Base-by-base conservation (phyloP, 257 asterid genomes). In the Rubia yunnanensis region DNA sequence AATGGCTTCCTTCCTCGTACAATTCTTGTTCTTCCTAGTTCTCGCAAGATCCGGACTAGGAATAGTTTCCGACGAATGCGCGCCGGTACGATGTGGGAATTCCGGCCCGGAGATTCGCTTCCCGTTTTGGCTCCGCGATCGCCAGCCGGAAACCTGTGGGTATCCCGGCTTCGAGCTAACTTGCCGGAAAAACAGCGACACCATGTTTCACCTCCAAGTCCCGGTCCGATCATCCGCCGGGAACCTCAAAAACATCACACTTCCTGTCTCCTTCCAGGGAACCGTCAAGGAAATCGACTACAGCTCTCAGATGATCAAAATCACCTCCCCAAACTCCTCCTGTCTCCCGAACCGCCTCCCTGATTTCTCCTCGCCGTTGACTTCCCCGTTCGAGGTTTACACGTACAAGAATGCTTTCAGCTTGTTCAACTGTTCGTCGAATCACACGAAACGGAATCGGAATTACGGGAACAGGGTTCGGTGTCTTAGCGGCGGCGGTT, bases 91-190 rank as follows among this genome's bases (percentile, higher is more conserved):
- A 59, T 89, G 96, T 70, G 60, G 70, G 44, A 54, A 41, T 4
- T 66, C 74, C 0, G 90, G 87, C 55, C 92, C 89, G 11, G 58
- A 46, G 0, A 69, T 89, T 71, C 85, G 91, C 61, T 89, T 84
- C 75, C 96, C 95, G 10, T 89, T 86, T 80, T 72, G 79, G 58
- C 69, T 84, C 2, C 72, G 38, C 5, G 87, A 72, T 75, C 82
- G 65, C 20, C 95, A 87, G 54, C 78, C 82, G 30, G 70, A 55
- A 4, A 70, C 41, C 67, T 76, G 95, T 70, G 85, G 92, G 66
- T 83, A 76, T 32, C 85, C 88, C 5, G 89, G 86, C 20, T 85
- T 85, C 36, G 85, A 75, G 23, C 79, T 87, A 23, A 74, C 88
- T 0, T 87, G 95, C 80, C 73, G 67, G 44, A 30, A 78, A 69